A percentile compares a stretch with the other conserved stretches of the same genome.
These are phyloP conservation scores for Sonneratia alba DNA, from an alignment of 345 rosid genomes.

Conservation along the genomic window DNA sequence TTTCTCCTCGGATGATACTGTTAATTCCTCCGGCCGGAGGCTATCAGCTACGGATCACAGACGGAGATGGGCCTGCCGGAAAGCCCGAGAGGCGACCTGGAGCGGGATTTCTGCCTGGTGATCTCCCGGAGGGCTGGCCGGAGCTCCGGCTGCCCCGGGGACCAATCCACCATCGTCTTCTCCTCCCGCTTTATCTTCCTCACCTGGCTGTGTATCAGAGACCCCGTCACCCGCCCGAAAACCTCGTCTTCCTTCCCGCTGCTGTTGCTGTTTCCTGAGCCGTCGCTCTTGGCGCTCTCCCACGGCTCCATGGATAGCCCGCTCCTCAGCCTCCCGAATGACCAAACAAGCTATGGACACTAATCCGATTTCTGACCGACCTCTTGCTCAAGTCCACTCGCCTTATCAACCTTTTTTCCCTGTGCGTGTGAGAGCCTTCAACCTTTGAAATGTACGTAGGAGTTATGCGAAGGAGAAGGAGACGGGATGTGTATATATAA, in stretches of 20 bases:
- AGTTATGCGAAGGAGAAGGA: neutral
- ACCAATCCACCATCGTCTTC: slow-evolving; percentile 14
- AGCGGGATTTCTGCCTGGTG: slow-evolving; percentile 12
- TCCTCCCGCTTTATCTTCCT: slow-evolving; percentile 28
- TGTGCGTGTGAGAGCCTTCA: neutral
- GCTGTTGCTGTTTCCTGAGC: neutral
- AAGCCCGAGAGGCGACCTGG: slow-evolving; percentile 30
- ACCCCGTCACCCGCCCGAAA: slow-evolving; percentile 4
- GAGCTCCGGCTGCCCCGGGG: slow-evolving; percentile 23
- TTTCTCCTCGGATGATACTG: neutral
- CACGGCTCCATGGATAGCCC: slow-evolving; percentile 5
- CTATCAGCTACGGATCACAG: slow-evolving; percentile 9
- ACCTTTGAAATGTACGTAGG: neutral
- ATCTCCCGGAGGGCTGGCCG: slow-evolving; percentile 20
- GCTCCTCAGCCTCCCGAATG: neutral
- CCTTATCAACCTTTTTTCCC: neutral
- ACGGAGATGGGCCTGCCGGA: slow-evolving; percentile 22
- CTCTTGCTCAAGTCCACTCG: neutral
- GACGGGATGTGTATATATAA: neutral
- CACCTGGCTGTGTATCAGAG: slow-evolving; percentile 30
- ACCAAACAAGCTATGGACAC: neutral
- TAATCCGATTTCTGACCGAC: neutral
- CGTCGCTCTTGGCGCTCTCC: neutral
- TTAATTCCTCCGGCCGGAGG: neutral
- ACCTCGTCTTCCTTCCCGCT: slow-evolving; percentile 2